Evolutionary conservation across 495 filamentous ascomycete species (phyloP), one percentile per base, ranked within the genome.

Genomic region (Aspergillus conjunctus): DNA sequence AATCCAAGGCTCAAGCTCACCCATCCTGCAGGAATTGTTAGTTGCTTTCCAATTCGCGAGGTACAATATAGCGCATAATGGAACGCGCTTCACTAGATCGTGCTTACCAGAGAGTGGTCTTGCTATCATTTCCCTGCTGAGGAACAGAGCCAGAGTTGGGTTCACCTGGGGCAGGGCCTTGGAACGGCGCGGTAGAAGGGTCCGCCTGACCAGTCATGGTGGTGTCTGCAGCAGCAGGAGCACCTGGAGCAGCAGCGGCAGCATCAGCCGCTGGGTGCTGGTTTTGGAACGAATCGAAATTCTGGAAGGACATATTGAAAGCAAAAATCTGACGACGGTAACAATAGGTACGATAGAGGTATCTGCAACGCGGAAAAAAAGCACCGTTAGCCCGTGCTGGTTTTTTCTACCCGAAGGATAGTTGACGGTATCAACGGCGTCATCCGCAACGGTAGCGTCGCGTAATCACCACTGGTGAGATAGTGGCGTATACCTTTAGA

Each of bases 1-100:
- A 74, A 99, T 98, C 94, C 94, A 99, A 3, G 91, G 91, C 74
- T 98, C 94, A 68, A 99, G 88, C 72, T 99, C 94, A 59, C 94
- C 94, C 94, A 99, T 99, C 94, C 93, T 92, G 64, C n/a, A 58
- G 33, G 10, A 51, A 51, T 51, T 17, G 49, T 51, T 12, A 51
- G 49, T 30, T 32, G n/a, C 3, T 7, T n/a, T 52, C 21, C 30
- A 21, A 48, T 22, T 55, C 41, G 48, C 51, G 50, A 31, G 41
- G 18, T 31, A 21, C 17, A 26, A 22, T 21, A 26, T 21, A 37
- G 33, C 11, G 12, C 15, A 50, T 18, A 8, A 7, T 1, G 17
- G 4, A 22, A 17, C n/a, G 44, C 44, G 18, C 10, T 20, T 22
- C n/a, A 22, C 14, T 12, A 39, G 45, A 10, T 15, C 33, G 51